A percentile compares a stretch with the other conserved stretches of the same genome.
Evolutionary conservation across 257 asterid genomes (phyloP).

Genomic region (Gynochthodes officinalis): DNA sequence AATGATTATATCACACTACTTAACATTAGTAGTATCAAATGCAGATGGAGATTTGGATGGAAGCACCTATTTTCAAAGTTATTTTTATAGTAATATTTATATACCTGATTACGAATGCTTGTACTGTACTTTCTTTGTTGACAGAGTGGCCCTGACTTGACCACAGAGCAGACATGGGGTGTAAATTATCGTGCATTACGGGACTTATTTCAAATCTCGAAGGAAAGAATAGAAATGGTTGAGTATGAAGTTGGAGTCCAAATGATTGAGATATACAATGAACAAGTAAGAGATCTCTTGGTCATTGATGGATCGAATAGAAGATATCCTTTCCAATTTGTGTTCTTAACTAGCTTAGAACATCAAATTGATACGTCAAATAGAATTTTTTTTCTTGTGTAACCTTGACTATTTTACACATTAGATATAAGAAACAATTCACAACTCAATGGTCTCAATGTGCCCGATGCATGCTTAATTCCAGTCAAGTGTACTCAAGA

Average conservation of each 20-base stretch:
- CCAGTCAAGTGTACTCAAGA: constrained; percentile 78
- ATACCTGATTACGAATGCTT: background rate
- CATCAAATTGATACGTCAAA: background rate
- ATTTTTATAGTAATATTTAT: background rate
- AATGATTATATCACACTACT: background rate
- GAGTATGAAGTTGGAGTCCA: constrained; percentile 90
- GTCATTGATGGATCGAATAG: constrained; percentile 65
- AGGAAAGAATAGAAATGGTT: constrained; percentile 49
- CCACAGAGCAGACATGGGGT: constrained; percentile 83
- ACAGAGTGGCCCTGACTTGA: constrained; percentile 95
- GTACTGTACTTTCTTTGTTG: constrained; percentile 13
- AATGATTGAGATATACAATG: constrained; percentile 91
- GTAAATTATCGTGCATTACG: constrained; percentile 82
- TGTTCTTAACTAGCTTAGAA: background rate
- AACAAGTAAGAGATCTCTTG: constrained; percentile 93
- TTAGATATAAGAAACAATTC: constrained; percentile 87
- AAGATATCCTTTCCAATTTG: constrained; percentile 70
- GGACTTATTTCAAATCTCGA: constrained; percentile 71
- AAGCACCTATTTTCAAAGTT: background rate
- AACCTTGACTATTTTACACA: constrained; percentile 55
- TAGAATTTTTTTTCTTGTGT: constrained; percentile 3
- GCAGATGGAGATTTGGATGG: background rate
- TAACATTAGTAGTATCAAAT: background rate
- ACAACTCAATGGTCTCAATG: constrained; percentile 88
- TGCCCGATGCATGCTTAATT: constrained; percentile 82